Evolutionary conservation across 805 yeast genomes (phyloP), one percentile per base, ranked within the genome.

Genomic region (Debaryomyces prosopidis): DNA sequence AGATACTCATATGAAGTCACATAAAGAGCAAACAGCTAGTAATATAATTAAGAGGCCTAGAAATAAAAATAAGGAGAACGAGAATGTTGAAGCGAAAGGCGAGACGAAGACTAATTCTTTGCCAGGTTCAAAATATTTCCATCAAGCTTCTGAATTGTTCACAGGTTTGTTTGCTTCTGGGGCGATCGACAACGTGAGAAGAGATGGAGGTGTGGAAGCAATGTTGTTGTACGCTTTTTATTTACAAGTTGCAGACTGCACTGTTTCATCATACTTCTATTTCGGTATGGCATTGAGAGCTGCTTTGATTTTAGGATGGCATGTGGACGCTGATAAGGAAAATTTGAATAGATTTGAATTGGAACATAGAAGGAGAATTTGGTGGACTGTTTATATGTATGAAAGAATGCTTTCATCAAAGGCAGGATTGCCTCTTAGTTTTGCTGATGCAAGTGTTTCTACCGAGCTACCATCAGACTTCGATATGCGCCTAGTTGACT

Each of bases 211-310:
- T 47, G 78, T 87, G 17, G 95, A 87, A 60, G 89, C 85, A 2
- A 70, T 85, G 69, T 62, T 87, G 19, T 65, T 87, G 14, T 86
- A 86, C 65, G 92, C 92, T 0, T 87, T 87, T 56, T 87, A 84
- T 59, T 66, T 87, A 26, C 95, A 87, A 61, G 92, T 87, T 20
- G 92, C 92, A 0, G 95, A 87, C 59, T 85, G 90, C 57, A 87
- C 91, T 1, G 84, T 86, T 6, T 87, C 91, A 0, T 85, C 91
- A 3, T 87, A 87, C 55, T 85, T 87, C 57, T 87, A 86, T 62
- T 85, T 87, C 63, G 91, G 91, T 2, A 74, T 84, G 47, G 92
- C 92, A 0, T 62, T 87, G 31, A 71, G 91, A 46, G 82, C 91
- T 0, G 82, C 89, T 6, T 68, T 87, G 44, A 81, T 86, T 39